Evolutionary conservation across 2,329 filamentous ascomycete species (phyloP).

Genomic region (Macrophomina phaseolina): DNA sequence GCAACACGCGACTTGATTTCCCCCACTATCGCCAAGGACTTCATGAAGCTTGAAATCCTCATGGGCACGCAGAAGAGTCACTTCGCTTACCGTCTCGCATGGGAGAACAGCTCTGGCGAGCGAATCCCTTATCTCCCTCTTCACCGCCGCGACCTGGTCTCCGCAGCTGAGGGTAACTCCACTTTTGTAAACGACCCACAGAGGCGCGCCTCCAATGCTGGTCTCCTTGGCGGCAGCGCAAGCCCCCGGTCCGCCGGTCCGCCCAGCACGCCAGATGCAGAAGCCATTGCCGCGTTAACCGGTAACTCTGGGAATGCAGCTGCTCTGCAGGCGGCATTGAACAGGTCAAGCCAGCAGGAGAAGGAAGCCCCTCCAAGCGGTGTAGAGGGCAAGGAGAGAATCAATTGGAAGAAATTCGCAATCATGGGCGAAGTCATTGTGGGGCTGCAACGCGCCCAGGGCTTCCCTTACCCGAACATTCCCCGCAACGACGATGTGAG

Average conservation of each 20-base stretch:
- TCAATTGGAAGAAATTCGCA: conserved; percentile 99
- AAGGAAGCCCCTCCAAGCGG: conserved; percentile 50
- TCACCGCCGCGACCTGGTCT: conserved; percentile 86
- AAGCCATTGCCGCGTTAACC: conserved; percentile 13
- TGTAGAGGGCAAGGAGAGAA: conserved; percentile 61
- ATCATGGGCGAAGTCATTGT: conserved; percentile 91
- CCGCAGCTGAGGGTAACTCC: conserved; percentile 88
- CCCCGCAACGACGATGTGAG: conserved; percentile 71
- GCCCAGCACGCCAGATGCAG: conserved; percentile 14
- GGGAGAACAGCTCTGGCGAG: conserved; percentile 91
- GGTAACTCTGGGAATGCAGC: conserved; percentile 11
- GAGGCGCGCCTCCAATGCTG: conserved; percentile 12
- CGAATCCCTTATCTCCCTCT: conserved; percentile 93
- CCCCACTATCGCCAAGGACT: conserved; percentile 76
- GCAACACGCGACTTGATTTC: conserved; percentile 81
- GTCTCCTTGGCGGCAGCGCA: background rate
- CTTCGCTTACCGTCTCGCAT: conserved; percentile 93
- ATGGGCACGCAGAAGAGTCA: conserved; percentile 94
- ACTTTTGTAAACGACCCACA: conserved; percentile 73
- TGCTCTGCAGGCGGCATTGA: conserved; percentile 21
- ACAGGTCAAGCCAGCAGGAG: conserved; percentile 44
- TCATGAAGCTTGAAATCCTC: conserved; percentile 84
- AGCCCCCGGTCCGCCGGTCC: conserved; percentile 36
- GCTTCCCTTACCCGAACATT: conserved; percentile 77
- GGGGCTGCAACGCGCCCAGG: conserved; percentile 90